Evolutionary conservation across 768 basidiomycete genomes (phyloP).

Genomic region (Mycena rebaudengoi): DNA sequence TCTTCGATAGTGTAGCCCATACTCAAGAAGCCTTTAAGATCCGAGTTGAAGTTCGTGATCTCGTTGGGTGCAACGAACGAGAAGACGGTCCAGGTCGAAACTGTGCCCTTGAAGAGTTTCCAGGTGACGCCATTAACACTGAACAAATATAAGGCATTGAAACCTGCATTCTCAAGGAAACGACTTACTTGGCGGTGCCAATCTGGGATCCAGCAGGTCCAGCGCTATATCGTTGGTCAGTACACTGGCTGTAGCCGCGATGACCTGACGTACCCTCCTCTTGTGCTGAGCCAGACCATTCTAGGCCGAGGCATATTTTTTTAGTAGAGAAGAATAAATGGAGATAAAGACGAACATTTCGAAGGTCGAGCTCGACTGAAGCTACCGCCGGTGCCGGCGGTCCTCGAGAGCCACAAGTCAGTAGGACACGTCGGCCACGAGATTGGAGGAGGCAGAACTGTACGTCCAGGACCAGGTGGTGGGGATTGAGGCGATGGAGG

Average conservation of each 20-base stretch:
- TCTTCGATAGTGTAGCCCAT: not conserved
- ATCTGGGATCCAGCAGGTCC: constrained; percentile 43
- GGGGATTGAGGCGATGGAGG: constrained; percentile 40
- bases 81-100: constrained; percentile 43
- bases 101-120: constrained; percentile 43
- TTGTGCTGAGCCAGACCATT: constrained; percentile 45
- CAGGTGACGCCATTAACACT: constrained; percentile 40
- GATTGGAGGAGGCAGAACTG: constrained; percentile 36
- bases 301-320: constrained; percentile 18
- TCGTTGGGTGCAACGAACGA: constrained; percentile 46
- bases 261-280: constrained; percentile 39
- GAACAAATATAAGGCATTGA: not conserved
- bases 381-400: constrained; percentile 35
- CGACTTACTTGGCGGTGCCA: constrained; percentile 33
- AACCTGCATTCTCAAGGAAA: no score
- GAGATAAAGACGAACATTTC: constrained; percentile 39
- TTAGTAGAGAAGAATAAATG: not conserved
- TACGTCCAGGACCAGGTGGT: constrained; percentile 44
- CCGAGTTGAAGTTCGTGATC: constrained; percentile 44
- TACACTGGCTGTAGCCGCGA: not conserved
- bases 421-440: constrained; percentile 46
- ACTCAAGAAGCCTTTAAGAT: constrained; percentile 46
- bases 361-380: constrained; percentile 39
- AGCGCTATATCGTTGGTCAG: constrained; percentile 26
- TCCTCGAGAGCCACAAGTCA: constrained; percentile 45